Percentiles rank a stretch among this genome's conserved stretches.
Conservation (phyloP, 106 monocot species). For the Phalaenopsis aphrodite region DNA sequence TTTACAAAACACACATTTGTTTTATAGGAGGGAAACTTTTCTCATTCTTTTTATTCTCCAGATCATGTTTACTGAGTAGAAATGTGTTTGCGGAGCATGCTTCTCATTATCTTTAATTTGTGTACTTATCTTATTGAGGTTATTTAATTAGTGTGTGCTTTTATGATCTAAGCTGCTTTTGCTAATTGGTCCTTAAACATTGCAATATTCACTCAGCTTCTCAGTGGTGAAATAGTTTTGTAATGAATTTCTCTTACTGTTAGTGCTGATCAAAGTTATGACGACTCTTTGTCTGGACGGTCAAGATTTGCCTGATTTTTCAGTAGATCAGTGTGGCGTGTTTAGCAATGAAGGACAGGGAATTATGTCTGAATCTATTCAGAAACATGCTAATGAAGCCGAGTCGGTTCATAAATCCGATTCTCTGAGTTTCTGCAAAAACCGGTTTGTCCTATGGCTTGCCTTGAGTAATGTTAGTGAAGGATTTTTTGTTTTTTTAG, state of each 20-base stretch:
- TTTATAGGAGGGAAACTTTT: not conserved
- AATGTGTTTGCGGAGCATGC: not conserved
- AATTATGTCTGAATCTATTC: not conserved
- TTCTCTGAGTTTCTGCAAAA: not conserved
- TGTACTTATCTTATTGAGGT: not conserved
- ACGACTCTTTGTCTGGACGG: slow-evolving; percentile 2
- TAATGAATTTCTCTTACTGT: not conserved
- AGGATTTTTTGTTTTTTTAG: not conserved
- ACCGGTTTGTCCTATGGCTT: slow-evolving; percentile 2
- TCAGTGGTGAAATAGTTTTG: not conserved
- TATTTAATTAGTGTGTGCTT: not conserved
- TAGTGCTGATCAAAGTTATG: not conserved
- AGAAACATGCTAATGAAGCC: not conserved
- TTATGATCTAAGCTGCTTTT: not conserved
- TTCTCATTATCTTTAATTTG: not conserved
- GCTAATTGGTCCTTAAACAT: not conserved
- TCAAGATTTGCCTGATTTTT: not conserved
- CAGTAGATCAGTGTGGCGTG: not conserved
- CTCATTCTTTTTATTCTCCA: not conserved
- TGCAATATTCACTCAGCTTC: not conserved
- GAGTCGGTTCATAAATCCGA: not conserved
- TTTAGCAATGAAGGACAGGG: not conserved
- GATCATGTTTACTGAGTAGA: not conserved
- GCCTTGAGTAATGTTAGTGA: not conserved
- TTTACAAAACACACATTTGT: slow-evolving; percentile 1